These are phyloP conservation scores for Teunomyces aglyptinius DNA, from an alignment of 805 yeast species.

Conservation along the genomic window DNA sequence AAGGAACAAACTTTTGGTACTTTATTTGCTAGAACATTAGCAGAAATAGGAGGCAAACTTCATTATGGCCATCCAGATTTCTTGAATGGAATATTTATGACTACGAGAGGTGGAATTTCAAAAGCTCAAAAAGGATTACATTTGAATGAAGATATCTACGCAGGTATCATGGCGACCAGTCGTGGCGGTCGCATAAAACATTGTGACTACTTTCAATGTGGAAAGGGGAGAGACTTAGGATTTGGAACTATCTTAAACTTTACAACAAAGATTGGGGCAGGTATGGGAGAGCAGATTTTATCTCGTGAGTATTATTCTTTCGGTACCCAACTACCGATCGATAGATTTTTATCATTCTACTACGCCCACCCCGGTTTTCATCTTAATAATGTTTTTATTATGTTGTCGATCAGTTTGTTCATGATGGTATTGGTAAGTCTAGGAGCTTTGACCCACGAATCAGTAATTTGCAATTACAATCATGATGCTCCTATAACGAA, in stretches of 20 bases:
- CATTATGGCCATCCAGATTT: slow-evolving; percentile 98
- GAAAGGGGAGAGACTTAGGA: slow-evolving; percentile 94
- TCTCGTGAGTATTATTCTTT: slow-evolving; percentile 89
- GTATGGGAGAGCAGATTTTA: slow-evolving; percentile 95
- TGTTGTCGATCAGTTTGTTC: slow-evolving; percentile 82
- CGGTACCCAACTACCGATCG: slow-evolving; percentile 87
- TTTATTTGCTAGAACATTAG: slow-evolving; percentile 86
- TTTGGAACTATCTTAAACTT: slow-evolving; percentile 89
- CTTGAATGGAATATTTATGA: slow-evolving; percentile 85
- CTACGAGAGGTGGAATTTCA: slow-evolving; percentile 92
- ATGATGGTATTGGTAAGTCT: slow-evolving; percentile 76
- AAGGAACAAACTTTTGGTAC: slow-evolving; percentile 98
- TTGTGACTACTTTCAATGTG: slow-evolving; percentile 94
- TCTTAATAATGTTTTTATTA: slow-evolving; percentile 83
- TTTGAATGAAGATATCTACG: slow-evolving; percentile 91
- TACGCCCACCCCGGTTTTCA: slow-evolving; percentile 98
- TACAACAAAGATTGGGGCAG: slow-evolving; percentile 95
- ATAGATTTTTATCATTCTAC: slow-evolving; percentile 85
- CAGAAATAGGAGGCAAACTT: slow-evolving; percentile 90
- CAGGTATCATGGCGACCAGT: slow-evolving; percentile 86
- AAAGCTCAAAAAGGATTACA: slow-evolving; percentile 94
- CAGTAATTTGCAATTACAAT: slow-evolving; percentile 65
- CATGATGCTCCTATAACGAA: slow-evolving; percentile 71
- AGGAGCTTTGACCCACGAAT: slow-evolving; percentile 74
- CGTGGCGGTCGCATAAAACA: slow-evolving; percentile 95